Percentiles rank a stretch among this genome's conserved stretches.
Evolutionary conservation across 768 basidiomycete genomes (phyloP).

Genomic region (Leccinum uliginosum): DNA sequence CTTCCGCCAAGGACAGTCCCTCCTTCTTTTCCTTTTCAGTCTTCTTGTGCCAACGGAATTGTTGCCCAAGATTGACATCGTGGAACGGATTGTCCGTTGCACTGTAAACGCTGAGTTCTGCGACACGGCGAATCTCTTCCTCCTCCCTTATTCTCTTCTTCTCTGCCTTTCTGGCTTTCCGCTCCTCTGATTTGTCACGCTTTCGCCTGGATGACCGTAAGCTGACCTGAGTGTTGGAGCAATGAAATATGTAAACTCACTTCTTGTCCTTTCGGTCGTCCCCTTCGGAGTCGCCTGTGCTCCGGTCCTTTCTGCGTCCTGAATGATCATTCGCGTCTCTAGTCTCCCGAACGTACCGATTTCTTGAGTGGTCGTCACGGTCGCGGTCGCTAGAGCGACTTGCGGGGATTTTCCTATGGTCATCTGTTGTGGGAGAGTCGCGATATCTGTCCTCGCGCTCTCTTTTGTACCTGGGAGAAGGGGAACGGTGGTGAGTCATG

Average conservation of each 20-base stretch:
- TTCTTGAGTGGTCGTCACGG: slow-evolving; percentile 22
- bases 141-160: slow-evolving; percentile 80
- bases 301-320: slow-evolving; percentile 20
- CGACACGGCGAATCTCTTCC: slow-evolving; percentile 88
- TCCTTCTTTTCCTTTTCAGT: slow-evolving; percentile 90
- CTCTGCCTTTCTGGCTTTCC: slow-evolving; percentile 80
- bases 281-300: slow-evolving; percentile 18
- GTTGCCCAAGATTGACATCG: slow-evolving; percentile 92
- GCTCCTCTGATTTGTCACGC: slow-evolving; percentile 83
- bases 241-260: slow-evolving; percentile 29
- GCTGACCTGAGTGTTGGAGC: neutral
- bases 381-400: slow-evolving; percentile 31
- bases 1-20: slow-evolving; percentile 75
- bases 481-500: slow-evolving; percentile 47
- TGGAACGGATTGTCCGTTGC: slow-evolving; percentile 98
- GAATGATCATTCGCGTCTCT: slow-evolving; percentile 31
- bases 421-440: slow-evolving; percentile 33
- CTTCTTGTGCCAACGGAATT: slow-evolving; percentile 99
- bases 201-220: slow-evolving; percentile 53
- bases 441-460: slow-evolving; percentile 29
- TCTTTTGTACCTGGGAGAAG: slow-evolving; percentile 36
- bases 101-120: slow-evolving; percentile 94
- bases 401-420: slow-evolving; percentile 27
- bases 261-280: slow-evolving; percentile 43
- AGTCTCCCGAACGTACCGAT: slow-evolving; percentile 31